phyloP scores from a whole-genome alignment of 2,329 filamentous ascomycete genomes.

The Ceratocystis lukuohia region DNA sequence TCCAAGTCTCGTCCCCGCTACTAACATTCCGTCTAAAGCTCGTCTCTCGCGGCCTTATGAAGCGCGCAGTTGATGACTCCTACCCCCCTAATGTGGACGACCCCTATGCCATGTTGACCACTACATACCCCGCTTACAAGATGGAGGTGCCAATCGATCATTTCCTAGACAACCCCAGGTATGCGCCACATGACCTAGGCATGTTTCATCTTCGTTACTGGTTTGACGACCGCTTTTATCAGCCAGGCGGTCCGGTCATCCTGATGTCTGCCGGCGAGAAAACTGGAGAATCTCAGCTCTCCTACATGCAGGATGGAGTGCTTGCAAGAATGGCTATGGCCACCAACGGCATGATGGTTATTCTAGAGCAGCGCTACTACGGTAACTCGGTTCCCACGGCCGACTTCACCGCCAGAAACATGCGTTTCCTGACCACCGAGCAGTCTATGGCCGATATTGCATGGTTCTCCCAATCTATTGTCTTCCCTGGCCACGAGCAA shows the following conservation, averaged over 20 bases:
- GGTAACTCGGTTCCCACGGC: conserved; percentile 57
- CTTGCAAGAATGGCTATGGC: conserved; percentile 55
- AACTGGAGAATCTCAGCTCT: conserved; percentile 45
- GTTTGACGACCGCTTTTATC: conserved; percentile 67
- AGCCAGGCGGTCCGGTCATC: conserved; percentile 66
- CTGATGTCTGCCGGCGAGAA: conserved; percentile 63
- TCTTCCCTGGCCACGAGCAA: conserved; percentile 56
- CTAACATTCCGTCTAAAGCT: not conserved
- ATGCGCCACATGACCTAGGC: conserved; percentile 60
- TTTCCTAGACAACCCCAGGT: conserved; percentile 66
- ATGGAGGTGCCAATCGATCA: conserved; percentile 54
- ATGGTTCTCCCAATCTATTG: conserved; percentile 63
- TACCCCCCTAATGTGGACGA: not conserved
- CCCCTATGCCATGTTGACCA: not conserved
- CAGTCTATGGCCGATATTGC: conserved; percentile 70
- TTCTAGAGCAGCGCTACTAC: conserved; percentile 82
- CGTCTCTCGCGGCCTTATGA: not conserved
- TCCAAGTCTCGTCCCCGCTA: not conserved
- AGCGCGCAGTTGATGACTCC: not conserved
- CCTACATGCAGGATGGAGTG: conserved; percentile 66
- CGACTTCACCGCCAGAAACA: conserved; percentile 51
- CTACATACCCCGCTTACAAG: conserved; percentile 29
- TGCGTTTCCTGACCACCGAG: conserved; percentile 73
- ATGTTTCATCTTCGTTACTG: conserved; percentile 65
- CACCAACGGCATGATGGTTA: conserved; percentile 60